Evolutionary conservation across 257 asterid genomes (phyloP).

Genomic region (Penstemon barbatus): DNA sequence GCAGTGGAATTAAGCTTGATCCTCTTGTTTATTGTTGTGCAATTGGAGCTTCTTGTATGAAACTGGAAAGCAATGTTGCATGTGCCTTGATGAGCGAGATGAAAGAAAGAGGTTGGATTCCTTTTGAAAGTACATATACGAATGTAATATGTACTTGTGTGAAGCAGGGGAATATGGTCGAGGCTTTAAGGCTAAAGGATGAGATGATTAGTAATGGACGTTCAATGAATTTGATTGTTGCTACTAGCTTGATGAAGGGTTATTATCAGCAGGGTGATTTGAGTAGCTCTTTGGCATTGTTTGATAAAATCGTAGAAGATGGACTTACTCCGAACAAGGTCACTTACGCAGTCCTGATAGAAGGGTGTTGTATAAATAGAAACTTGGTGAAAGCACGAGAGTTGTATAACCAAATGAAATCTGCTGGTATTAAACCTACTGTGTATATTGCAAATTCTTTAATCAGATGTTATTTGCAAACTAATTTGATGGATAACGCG

Average conservation of each 20-base stretch:
- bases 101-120: constrained; percentile 68
- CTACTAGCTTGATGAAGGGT: constrained; percentile 88
- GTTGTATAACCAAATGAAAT: constrained; percentile 56
- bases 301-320: constrained; percentile 42
- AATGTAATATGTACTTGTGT: constrained; percentile 56
- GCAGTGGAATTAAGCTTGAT: constrained; percentile 49
- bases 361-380: constrained; percentile 67
- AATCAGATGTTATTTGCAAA: constrained; percentile 59
- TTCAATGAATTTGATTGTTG: constrained; percentile 64
- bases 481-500: constrained; percentile 49
- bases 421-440: constrained; percentile 57
- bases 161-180: constrained; percentile 59
- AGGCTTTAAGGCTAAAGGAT: constrained; percentile 67
- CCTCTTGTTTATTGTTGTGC: constrained; percentile 50
- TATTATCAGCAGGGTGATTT: constrained; percentile 62
- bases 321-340: constrained; percentile 72
- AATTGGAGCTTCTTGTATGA: constrained; percentile 55
- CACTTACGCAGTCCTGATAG: constrained; percentile 76
- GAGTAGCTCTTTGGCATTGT: constrained; percentile 57
- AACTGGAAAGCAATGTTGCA: constrained; percentile 40
- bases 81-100: constrained; percentile 62
- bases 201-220: constrained; percentile 70
- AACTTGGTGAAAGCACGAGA: constrained; percentile 61
- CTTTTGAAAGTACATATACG: constrained; percentile 58
- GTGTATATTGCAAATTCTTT: constrained; percentile 56